These are phyloP conservation scores for Ophioceras dolichostomum DNA, from an alignment of 2,329 filamentous ascomycete species.

Conservation along the genomic window DNA sequence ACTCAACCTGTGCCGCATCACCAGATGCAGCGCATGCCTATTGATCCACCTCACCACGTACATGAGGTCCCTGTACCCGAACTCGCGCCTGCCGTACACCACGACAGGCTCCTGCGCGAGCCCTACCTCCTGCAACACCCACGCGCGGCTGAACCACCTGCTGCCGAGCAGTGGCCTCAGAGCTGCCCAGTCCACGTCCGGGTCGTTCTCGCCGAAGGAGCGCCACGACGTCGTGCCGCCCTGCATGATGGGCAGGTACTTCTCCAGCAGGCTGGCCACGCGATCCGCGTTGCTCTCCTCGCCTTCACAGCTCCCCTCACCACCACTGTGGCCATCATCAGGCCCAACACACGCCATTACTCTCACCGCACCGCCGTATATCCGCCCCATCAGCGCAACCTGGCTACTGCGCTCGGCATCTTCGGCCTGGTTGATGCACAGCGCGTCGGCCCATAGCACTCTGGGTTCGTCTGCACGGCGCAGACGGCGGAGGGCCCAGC, in stretches of 20 bases:
- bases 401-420: neutral
- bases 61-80: neutral
- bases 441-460: slow-evolving; percentile 5
- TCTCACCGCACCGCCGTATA: neutral
- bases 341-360: neutral
- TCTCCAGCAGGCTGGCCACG: neutral
- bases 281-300: neutral
- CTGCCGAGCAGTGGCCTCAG: neutral
- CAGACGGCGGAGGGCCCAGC: neutral
- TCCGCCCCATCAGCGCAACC: neutral
- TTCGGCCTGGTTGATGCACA: slow-evolving; percentile 6
- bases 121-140: neutral
- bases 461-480: neutral
- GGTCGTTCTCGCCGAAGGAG: neutral
- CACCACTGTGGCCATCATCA: neutral
- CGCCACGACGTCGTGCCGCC: neutral
- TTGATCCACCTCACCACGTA: neutral
- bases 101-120: neutral
- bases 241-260: neutral
- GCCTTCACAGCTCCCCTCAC: no score
- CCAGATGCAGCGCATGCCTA: neutral
- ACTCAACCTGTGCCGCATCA: neutral
- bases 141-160: slow-evolving; percentile 1
- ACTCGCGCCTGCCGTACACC: neutral
- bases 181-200: neutral